Conservation (phyloP, 805 yeast species). For the Nakazawaea ambrosiae region DNA sequence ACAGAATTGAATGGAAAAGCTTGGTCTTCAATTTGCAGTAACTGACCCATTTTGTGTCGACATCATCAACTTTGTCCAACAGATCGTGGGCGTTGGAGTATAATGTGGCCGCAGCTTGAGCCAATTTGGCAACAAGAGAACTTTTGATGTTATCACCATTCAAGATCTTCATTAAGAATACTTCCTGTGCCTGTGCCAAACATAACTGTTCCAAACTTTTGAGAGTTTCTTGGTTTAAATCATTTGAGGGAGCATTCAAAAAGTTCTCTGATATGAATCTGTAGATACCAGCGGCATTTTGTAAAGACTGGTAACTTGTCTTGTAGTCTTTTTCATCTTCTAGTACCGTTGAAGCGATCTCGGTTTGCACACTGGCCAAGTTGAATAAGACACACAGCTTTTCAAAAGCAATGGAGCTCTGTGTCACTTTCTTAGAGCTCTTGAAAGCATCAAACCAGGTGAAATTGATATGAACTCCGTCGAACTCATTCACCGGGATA, state of each 20-base stretch:
- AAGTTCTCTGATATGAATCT: constrained; percentile 71
- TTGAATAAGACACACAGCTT: constrained; percentile 82
- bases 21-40: constrained; percentile 43
- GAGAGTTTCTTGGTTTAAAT: constrained; percentile 63
- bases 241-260: constrained; percentile 81
- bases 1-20: constrained; percentile 54
- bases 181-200: constrained; percentile 87
- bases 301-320: constrained; percentile 51
- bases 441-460: constrained; percentile 77
- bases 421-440: constrained; percentile 43
- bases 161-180: constrained; percentile 59
- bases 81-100: constrained; percentile 47
- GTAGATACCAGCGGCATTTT: constrained; percentile 74
- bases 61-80: constrained; percentile 30
- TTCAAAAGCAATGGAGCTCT: constrained; percentile 79
- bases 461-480: constrained; percentile 52
- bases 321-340: constrained; percentile 42
- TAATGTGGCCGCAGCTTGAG: constrained; percentile 50
- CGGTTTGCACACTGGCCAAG: constrained; percentile 56
- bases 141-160: constrained; percentile 44
- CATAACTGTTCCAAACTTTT: constrained; percentile 55
- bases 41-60: constrained; percentile 37
- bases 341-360: constrained; percentile 34
- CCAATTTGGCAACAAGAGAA: constrained; percentile 67
- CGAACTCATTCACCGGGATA: constrained; percentile 52